Evolutionary conservation across 2,329 filamentous ascomycete genomes (phyloP).

Genomic region (Alternaria rosae): DNA sequence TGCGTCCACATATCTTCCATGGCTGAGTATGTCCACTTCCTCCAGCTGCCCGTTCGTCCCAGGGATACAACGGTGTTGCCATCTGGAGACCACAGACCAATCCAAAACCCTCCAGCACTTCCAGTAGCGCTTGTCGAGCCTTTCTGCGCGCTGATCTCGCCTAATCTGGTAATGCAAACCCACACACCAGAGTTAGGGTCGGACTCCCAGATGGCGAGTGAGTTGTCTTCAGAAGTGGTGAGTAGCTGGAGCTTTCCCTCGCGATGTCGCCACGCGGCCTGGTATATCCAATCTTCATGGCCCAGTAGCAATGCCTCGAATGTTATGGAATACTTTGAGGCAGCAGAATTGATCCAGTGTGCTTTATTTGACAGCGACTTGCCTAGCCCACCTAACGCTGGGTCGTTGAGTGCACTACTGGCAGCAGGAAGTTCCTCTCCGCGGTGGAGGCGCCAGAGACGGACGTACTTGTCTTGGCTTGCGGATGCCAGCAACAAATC

Average conservation of each 20-base stretch:
- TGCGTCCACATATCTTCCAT: conserved; percentile 76
- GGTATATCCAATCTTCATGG: conserved; percentile 99
- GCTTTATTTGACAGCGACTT: conserved; percentile 88
- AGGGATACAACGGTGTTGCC: conserved; percentile 79
- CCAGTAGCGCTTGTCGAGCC: conserved; percentile 96
- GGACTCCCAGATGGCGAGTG: conserved; percentile 89
- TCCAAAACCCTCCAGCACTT: conserved; percentile 96
- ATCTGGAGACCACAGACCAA: conserved; percentile 86
- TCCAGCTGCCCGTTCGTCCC: conserved; percentile 92
- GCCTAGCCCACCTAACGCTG: conserved; percentile 66
- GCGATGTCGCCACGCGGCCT: conserved; percentile 73
- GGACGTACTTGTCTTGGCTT: conserved; percentile 96
- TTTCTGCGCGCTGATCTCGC: conserved; percentile 93
- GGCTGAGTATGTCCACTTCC: conserved; percentile 75
- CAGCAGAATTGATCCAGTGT: conserved; percentile 70
- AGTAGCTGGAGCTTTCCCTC: conserved; percentile 73
- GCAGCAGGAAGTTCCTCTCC: conserved; percentile 70
- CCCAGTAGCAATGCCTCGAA: conserved; percentile 94
- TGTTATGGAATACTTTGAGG: conserved; percentile 76
- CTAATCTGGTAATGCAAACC: conserved; percentile 84
- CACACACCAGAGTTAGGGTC: conserved; percentile 87
- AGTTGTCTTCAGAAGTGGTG: conserved; percentile 94
- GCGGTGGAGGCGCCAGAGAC: conserved; percentile 85
- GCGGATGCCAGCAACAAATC: conserved; percentile 89
- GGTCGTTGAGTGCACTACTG: conserved; percentile 63